Evolutionary conservation across 2,329 filamentous ascomycete species (phyloP).

Genomic region (Penicillium sp.): DNA sequence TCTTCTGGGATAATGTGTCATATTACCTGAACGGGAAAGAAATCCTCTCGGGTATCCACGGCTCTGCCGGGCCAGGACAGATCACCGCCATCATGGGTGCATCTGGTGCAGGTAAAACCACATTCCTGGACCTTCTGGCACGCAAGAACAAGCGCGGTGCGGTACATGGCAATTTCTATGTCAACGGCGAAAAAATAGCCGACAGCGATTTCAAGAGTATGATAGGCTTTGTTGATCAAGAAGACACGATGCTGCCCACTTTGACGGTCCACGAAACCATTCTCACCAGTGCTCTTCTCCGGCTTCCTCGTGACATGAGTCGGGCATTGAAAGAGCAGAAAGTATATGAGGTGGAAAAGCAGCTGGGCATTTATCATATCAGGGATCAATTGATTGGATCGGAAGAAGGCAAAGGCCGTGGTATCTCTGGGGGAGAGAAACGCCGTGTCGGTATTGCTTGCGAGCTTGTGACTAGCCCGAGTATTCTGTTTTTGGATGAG

Average conservation of each 20-base stretch:
- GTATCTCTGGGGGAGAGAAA: constrained; percentile 96
- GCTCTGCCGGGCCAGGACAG: constrained; percentile 89
- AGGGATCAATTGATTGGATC: constrained; percentile 93
- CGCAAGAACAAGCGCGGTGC: constrained; percentile 91
- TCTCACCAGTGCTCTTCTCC: constrained; percentile 81
- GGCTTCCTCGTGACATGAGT: constrained; percentile 89
- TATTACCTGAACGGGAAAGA: constrained; percentile 83
- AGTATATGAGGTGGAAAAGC: constrained; percentile 88
- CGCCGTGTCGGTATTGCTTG: constrained; percentile 94
- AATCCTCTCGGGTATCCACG: constrained; percentile 73
- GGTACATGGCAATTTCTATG: constrained; percentile 73
- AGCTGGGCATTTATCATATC: constrained; percentile 90
- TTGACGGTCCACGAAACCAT: constrained; percentile 98
- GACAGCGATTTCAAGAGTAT: constrained; percentile 85
- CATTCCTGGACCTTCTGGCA: constrained; percentile 90
- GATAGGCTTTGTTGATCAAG: constrained; percentile 95
- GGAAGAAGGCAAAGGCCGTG: constrained; percentile 86
- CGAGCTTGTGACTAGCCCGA: constrained; percentile 93
- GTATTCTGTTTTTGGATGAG: constrained; percentile 94
- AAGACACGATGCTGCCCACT: constrained; percentile 93
- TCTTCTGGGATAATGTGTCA: constrained; percentile 82
- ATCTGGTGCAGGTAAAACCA: constrained; percentile 94
- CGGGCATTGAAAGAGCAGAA: constrained; percentile 80
- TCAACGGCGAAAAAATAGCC: constrained; percentile 85
- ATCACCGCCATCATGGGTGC: constrained; percentile 97